Conservation (phyloP, 768 basidiomycete species). For the Cubamyces sp. region DNA sequence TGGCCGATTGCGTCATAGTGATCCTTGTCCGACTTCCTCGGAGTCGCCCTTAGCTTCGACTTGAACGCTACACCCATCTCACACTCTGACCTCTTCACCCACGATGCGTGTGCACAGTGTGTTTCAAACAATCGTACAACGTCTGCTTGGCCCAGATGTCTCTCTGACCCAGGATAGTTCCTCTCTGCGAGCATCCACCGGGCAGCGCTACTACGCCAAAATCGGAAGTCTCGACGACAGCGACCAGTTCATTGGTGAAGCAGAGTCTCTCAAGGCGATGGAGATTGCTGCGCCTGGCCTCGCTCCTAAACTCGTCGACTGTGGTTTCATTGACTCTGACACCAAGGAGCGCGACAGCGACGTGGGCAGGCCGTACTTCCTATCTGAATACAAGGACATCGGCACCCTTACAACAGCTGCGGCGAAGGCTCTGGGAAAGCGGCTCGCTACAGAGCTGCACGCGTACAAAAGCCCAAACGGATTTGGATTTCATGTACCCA, state of each 20-base stretch:
- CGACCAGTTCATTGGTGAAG: constrained; percentile 74
- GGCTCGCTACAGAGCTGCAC: constrained; percentile 72
- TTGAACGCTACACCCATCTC: background rate
- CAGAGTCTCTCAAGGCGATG: constrained; percentile 68
- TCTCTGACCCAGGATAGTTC: constrained; percentile 47
- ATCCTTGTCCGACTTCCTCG: background rate
- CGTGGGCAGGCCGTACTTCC: constrained; percentile 60
- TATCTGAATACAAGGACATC: constrained; percentile 75
- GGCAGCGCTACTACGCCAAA: constrained; percentile 66
- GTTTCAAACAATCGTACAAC: constrained; percentile 49
- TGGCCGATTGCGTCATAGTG: background rate
- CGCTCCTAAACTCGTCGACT: constrained; percentile 59
- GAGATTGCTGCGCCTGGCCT: constrained; percentile 67
- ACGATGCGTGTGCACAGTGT: constrained; percentile 22
- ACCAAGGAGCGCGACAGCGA: constrained; percentile 33
- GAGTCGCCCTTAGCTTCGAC: background rate
- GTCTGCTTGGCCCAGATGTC: constrained; percentile 50
- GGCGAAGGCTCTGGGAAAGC: constrained; percentile 56
- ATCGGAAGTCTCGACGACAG: constrained; percentile 51
- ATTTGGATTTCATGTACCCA: constrained; percentile 75
- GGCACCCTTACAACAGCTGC: constrained; percentile 47
- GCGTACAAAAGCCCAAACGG: constrained; percentile 52
- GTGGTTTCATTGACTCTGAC: constrained; percentile 42
- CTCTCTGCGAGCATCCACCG: constrained; percentile 61
- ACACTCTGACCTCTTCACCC: background rate